phyloP scores from a whole-genome alignment of 164 flowering plant genomes.

The Liriodendron chinense region DNA sequence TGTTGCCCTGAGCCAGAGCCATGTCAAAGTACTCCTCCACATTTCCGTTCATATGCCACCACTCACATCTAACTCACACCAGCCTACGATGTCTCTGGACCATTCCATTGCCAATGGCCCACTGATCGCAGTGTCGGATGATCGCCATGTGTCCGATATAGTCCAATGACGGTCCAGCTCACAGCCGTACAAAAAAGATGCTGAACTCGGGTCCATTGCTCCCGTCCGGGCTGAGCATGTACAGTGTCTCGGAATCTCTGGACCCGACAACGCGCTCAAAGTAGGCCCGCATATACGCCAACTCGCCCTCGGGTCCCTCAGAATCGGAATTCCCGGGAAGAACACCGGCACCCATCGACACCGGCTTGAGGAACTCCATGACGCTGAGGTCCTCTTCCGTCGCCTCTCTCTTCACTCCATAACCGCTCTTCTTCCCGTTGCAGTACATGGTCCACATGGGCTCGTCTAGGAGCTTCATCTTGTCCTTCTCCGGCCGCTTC shows the following conservation, averaged over 20 bases:
- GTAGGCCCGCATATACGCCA: conserved; percentile 72
- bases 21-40: too few species aligned
- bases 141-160: too few species aligned
- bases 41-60: too few species aligned
- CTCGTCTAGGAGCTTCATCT: conserved; percentile 55
- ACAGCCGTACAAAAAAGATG: conserved; percentile 71
- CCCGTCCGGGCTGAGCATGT: conserved; percentile 83
- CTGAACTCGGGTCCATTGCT: conserved; percentile 75
- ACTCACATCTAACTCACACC: too few species aligned
- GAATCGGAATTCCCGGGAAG: conserved; percentile 40
- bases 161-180: not conserved
- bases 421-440: conserved; percentile 70
- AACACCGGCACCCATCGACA: conserved; percentile 85
- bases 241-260: conserved; percentile 70
- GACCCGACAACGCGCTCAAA: conserved; percentile 81
- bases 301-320: conserved; percentile 63
- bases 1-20: too few species aligned
- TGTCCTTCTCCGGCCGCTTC: conserved; percentile 45
- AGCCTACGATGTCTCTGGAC: too few species aligned
- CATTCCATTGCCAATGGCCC: not conserved
- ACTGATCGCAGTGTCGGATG: too few species aligned
- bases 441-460: conserved; percentile 77
- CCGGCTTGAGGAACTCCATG: conserved; percentile 59
- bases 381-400: conserved; percentile 56
- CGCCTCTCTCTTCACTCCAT: conserved; percentile 56